phyloP scores from a whole-genome alignment of 305 asterid species.

The Nicotiana rustica region DNA sequence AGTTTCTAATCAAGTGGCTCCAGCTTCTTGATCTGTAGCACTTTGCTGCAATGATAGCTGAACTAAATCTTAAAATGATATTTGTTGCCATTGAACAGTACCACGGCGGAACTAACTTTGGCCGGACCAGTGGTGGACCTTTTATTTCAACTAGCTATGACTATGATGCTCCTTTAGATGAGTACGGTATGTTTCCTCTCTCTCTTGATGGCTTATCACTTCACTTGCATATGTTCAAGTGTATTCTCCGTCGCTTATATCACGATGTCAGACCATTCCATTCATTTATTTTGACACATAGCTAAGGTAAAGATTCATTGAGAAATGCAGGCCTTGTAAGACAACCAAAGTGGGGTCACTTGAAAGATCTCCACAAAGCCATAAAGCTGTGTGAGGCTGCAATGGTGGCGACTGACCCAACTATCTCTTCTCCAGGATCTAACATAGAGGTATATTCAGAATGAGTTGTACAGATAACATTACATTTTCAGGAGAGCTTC shows the following conservation, averaged over 20 bases:
- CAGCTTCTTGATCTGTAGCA: conserved; percentile 6
- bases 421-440: conserved; percentile 76
- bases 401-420: conserved; percentile 83
- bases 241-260: neutral
- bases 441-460: conserved; percentile 70
- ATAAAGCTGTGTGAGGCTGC: conserved; percentile 95
- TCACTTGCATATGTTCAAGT: neutral
- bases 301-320: neutral
- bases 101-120: conserved; percentile 99
- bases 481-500: conserved; percentile 1
- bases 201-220: conserved; percentile 17
- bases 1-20: neutral
- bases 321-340: conserved; percentile 64
- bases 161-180: conserved; percentile 98
- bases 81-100: conserved; percentile 57
- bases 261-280: neutral
- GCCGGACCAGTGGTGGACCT: conserved; percentile 88
- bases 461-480: neutral
- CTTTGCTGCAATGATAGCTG: neutral
- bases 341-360: conserved; percentile 97
- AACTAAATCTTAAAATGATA: conserved; percentile 10
- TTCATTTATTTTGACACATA: neutral
- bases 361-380: conserved; percentile 91
- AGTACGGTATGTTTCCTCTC: conserved; percentile 68
- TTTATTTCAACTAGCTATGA: conserved; percentile 89